A percentile compares a stretch with the other conserved stretches of the same genome.
Conservation (phyloP, 2,329 filamentous ascomycete species). For the Metarhizium album region DNA sequence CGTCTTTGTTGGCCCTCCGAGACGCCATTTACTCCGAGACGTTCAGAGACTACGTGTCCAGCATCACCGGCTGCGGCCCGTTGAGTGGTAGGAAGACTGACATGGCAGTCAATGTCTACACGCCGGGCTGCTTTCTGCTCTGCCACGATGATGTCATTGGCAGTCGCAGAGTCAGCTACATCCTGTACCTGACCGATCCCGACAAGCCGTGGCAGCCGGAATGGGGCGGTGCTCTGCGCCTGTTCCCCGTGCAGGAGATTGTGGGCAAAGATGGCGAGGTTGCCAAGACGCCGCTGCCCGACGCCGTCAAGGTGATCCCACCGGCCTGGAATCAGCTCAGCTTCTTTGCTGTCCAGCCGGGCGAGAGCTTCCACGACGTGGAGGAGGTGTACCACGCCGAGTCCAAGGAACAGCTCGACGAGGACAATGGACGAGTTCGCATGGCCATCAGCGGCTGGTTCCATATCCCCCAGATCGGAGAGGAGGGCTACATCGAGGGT, state of each 20-base stretch:
- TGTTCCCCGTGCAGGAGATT: constrained; percentile 63
- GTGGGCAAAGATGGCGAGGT: constrained; percentile 55
- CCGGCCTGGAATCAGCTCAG: constrained; percentile 96
- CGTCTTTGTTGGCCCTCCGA: constrained; percentile 81
- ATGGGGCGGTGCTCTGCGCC: constrained; percentile 84
- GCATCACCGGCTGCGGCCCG: constrained; percentile 75
- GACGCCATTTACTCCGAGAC: constrained; percentile 85
- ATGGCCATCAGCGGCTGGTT: constrained; percentile 99
- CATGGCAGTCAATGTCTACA: constrained; percentile 99
- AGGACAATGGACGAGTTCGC: constrained; percentile 66
- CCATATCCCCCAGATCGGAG: constrained; percentile 89
- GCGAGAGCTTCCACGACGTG: constrained; percentile 98
- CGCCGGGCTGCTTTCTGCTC: constrained; percentile 85
- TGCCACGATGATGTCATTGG: constrained; percentile 99
- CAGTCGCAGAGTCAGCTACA: constrained; percentile 91
- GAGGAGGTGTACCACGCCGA: constrained; percentile 84
- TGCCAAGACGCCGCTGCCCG: constrained; percentile 69
- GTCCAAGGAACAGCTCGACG: constrained; percentile 47
- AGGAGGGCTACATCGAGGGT: constrained; percentile 82
- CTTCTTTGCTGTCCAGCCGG: constrained; percentile 96
- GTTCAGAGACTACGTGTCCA: constrained; percentile 81
- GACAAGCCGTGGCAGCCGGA: constrained; percentile 80
- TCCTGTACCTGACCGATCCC: constrained; percentile 88
- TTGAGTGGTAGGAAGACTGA: constrained; percentile 92
- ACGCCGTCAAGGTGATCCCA: constrained; percentile 73